These are phyloP conservation scores for Tricholomella constricta DNA, from an alignment of 768 basidiomycete genomes.

Conservation along the genomic window DNA sequence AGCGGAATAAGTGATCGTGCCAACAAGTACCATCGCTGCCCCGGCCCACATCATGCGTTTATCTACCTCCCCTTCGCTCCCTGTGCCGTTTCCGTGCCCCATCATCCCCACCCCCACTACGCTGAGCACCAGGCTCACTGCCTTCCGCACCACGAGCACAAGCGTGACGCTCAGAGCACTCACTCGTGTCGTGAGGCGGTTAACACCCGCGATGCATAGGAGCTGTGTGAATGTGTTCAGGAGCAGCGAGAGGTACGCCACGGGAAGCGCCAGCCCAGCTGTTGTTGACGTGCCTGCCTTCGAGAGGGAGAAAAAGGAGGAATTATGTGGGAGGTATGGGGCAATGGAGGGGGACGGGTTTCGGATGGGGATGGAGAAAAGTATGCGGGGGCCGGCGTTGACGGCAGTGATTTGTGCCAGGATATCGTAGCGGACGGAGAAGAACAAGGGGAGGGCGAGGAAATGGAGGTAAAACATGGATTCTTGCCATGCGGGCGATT, in stretches of 20 bases:
- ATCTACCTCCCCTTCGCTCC: constrained; percentile 32
- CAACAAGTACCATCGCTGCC: constrained; percentile 65
- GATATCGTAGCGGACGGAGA: constrained; percentile 58
- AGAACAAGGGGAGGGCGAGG: constrained; percentile 77
- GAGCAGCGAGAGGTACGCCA: constrained; percentile 60
- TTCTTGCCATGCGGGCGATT: constrained; percentile 68
- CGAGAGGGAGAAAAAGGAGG: constrained; percentile 15
- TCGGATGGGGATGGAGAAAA: constrained; percentile 25
- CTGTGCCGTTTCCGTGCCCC: constrained; percentile 20
- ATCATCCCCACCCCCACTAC: constrained; percentile 45
- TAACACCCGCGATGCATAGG: constrained; percentile 84
- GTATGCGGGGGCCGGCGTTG: constrained; percentile 38
- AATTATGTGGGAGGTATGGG: constrained; percentile 15
- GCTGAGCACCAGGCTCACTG: constrained; percentile 73
- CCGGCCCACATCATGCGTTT: constrained; percentile 65
- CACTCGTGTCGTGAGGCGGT: constrained; percentile 79
- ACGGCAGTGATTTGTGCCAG: constrained; percentile 44
- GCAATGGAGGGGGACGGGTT: constrained; percentile 21
- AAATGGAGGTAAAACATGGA: constrained; percentile 91
- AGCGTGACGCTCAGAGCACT: constrained; percentile 78
- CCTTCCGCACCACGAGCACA: constrained; percentile 80
- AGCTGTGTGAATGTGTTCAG: constrained; percentile 85
- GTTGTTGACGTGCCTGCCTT: background rate
- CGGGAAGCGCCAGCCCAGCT: constrained; percentile 46
- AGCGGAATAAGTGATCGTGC: constrained; percentile 70